Conservation (phyloP, 352 stramenopile genomes). For the Plasmopara muralis region DNA sequence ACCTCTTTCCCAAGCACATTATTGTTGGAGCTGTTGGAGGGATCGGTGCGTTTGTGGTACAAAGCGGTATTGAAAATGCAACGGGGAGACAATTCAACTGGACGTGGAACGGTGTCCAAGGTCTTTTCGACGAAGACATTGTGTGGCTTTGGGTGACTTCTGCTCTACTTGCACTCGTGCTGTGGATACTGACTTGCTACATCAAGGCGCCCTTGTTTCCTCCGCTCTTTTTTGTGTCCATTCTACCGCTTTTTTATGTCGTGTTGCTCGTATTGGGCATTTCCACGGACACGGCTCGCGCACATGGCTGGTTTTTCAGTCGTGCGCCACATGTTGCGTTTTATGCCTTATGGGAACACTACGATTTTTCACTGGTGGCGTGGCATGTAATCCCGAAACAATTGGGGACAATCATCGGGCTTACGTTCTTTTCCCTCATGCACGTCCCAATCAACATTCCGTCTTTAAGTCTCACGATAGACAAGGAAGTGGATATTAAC, state of each 20-base stretch:
- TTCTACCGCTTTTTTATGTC: slow-evolving; percentile 72
- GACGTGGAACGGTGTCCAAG: slow-evolving; percentile 40
- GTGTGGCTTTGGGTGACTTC: slow-evolving; percentile 70
- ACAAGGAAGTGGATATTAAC: slow-evolving; percentile 90
- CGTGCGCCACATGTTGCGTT: slow-evolving; percentile 59
- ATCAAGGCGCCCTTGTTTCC: slow-evolving; percentile 62
- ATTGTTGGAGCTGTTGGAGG: slow-evolving; percentile 93
- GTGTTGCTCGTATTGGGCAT: slow-evolving; percentile 45
- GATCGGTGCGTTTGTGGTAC: slow-evolving; percentile 84
- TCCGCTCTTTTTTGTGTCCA: slow-evolving; percentile 76
- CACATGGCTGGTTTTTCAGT: slow-evolving; percentile 72
- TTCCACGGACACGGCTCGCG: slow-evolving; percentile 46
- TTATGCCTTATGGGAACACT: slow-evolving; percentile 72
- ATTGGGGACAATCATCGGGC: slow-evolving; percentile 69
- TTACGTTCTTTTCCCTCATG: slow-evolving; percentile 92
- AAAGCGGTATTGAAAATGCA: slow-evolving; percentile 82
- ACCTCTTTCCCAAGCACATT: slow-evolving; percentile 93
- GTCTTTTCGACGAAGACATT: slow-evolving; percentile 41
- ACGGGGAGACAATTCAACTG: slow-evolving; percentile 62
- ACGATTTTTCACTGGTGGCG: slow-evolving; percentile 51
- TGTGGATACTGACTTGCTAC: slow-evolving; percentile 51
- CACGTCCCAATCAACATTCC: slow-evolving; percentile 95
- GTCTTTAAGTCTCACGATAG: slow-evolving; percentile 74
- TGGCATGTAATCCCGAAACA: slow-evolving; percentile 75
- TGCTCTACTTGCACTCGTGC: slow-evolving; percentile 37